Evolutionary conservation across 805 yeast species (phyloP).

Genomic region (Starmerella tilneyi): DNA sequence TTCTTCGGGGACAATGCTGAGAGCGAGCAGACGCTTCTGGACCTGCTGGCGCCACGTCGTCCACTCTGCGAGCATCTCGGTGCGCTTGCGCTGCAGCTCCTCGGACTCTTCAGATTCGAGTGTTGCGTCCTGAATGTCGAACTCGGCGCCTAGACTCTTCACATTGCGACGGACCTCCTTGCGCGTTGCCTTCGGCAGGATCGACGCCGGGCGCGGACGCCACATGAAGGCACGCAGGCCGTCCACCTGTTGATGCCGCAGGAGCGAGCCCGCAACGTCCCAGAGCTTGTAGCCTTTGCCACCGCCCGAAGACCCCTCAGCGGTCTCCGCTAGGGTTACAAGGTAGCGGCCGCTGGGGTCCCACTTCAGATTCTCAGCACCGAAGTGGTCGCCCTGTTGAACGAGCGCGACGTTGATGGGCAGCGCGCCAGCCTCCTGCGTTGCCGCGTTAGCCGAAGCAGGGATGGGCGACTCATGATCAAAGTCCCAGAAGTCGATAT

Average conservation of each 20-base stretch:
- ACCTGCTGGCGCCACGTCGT: conserved; percentile 55
- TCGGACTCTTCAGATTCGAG: conserved; percentile 87
- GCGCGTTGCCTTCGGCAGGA: conserved; percentile 65
- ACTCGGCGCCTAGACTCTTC: conserved; percentile 80
- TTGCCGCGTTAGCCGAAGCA: conserved; percentile 19
- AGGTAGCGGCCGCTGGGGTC: conserved; percentile 92
- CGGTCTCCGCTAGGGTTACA: conserved; percentile 36
- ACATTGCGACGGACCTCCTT: conserved; percentile 85
- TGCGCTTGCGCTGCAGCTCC: conserved; percentile 77
- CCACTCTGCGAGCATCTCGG: conserved; percentile 80
- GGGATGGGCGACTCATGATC: conserved; percentile 45
- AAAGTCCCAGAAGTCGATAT: conserved; percentile 75
- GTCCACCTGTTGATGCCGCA: conserved; percentile 68
- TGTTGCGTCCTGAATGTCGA: conserved; percentile 91
- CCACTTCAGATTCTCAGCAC: conserved; percentile 81
- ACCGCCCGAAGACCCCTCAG: conserved; percentile 30
- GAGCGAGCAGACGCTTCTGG: conserved; percentile 35
- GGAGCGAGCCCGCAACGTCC: conserved; percentile 68
- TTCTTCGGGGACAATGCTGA: conserved; percentile 21
- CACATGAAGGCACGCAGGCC: conserved; percentile 82
- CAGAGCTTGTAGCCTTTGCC: conserved; percentile 86
- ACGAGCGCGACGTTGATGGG: conserved; percentile 52
- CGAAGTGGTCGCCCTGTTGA: conserved; percentile 54
- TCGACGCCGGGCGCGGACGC: conserved; percentile 92
- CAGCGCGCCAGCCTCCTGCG: conserved; percentile 36